A percentile compares a stretch with the other conserved stretches of the same genome.
phyloP scores from a whole-genome alignment of 2,329 filamentous ascomycete genomes.

The Fusarium duplospermum region DNA sequence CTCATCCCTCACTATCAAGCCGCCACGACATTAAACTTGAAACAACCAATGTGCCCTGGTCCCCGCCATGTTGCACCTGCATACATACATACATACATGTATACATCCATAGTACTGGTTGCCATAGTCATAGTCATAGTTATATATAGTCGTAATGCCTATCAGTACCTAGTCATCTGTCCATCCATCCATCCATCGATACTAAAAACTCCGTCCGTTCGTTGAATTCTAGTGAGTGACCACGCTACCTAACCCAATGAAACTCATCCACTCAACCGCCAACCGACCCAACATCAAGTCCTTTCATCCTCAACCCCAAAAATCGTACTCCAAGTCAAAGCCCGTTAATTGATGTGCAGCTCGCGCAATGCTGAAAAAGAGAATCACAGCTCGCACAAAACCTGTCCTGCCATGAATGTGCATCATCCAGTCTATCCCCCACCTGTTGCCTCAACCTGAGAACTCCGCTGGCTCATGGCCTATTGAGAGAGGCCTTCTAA shows the following conservation, averaged over 20 bases:
- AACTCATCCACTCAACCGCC: neutral
- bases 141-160: neutral
- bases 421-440: neutral
- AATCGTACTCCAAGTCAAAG: constrained; percentile 6
- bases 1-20: constrained; percentile 1
- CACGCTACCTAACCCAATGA: neutral
- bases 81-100: neutral
- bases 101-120: neutral
- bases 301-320: neutral
- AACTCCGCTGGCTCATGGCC: neutral
- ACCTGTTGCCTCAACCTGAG: neutral
- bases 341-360: constrained; percentile 15
- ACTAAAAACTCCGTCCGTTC: neutral
- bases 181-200: neutral
- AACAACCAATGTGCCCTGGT: neutral
- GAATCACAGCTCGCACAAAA: constrained; percentile 23
- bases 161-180: neutral
- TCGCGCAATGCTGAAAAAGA: constrained; percentile 17
- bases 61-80: neutral
- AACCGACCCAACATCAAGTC: neutral
- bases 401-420: constrained; percentile 7
- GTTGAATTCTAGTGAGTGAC: constrained; percentile 19
- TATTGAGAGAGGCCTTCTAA: constrained; percentile 50
- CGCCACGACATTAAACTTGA: neutral
- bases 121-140: neutral